phyloP scores from a whole-genome alignment of 2,329 filamentous ascomycete species.

The Endothia cerciana region DNA sequence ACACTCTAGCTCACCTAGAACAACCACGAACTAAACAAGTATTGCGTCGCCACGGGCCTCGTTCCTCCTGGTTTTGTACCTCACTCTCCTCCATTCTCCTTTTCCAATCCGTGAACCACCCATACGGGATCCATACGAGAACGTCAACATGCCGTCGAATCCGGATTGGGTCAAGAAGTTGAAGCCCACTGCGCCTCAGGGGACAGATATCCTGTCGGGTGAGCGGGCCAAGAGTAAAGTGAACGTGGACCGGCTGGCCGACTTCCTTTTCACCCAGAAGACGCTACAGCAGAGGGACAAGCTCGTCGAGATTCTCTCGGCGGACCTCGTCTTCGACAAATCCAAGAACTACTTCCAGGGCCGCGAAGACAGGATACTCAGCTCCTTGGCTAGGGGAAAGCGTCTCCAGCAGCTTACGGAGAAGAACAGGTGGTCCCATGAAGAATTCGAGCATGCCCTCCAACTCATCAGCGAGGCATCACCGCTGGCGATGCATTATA shows the following conservation, averaged over 20 bases:
- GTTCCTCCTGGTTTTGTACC: background rate
- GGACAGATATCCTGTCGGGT: conserved; percentile 67
- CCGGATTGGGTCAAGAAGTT: conserved; percentile 39
- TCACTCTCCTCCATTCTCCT: background rate
- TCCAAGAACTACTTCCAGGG: conserved; percentile 77
- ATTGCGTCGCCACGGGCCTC: background rate
- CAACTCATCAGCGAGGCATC: conserved; percentile 74
- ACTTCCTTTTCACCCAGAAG: conserved; percentile 71
- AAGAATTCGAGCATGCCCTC: conserved; percentile 67
- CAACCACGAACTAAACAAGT: background rate
- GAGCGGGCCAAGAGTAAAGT: conserved; percentile 71
- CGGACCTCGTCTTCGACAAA: conserved; percentile 76
- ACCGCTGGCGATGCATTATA: conserved; percentile 73
- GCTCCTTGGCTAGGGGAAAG: conserved; percentile 72
- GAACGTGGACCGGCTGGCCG: conserved; percentile 67
- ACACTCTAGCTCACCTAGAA: background rate
- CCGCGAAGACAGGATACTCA: conserved; percentile 69
- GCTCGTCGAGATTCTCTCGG: conserved; percentile 66
- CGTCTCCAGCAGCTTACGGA: conserved; percentile 67
- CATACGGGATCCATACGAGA: background rate
- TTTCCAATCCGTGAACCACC: background rate
- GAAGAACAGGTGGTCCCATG: conserved; percentile 67
- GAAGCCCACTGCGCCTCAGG: conserved; percentile 62
- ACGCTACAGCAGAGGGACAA: conserved; percentile 62
- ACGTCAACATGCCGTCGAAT: conserved; percentile 26